phyloP scores from a whole-genome alignment of 2,329 filamentous ascomycete species.

The Stromatinia cepivora region DNA sequence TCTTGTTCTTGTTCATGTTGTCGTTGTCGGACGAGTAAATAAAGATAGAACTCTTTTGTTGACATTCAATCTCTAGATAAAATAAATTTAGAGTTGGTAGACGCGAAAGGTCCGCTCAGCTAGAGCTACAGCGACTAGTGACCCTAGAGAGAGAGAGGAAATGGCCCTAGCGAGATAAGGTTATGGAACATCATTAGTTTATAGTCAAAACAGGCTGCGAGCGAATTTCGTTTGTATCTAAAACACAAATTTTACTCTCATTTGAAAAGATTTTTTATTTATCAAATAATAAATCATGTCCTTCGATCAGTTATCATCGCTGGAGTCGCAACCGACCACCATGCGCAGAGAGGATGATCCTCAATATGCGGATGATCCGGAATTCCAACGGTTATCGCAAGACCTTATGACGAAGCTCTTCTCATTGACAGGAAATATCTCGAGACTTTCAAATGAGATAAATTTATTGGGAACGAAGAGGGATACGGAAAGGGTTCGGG shows the following conservation, averaged over 20 bases:
- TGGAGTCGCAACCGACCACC: conserved; percentile 77
- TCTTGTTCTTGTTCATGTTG: conserved; percentile 32
- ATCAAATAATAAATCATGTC: conserved; percentile 62
- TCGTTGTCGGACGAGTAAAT: conserved; percentile 24
- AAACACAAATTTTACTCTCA: background rate
- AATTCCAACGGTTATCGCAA: conserved; percentile 81
- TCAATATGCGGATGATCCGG: conserved; percentile 86
- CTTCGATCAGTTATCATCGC: conserved; percentile 79
- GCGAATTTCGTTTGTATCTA: conserved; percentile 6
- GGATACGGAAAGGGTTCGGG: conserved; percentile 86
- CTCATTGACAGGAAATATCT: conserved; percentile 83
- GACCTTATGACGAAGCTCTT: conserved; percentile 87
- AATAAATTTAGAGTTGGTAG: conserved; percentile 29
- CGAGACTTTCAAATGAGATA: conserved; percentile 80
- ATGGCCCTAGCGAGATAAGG: conserved; percentile 7
- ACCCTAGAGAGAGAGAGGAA: background rate
- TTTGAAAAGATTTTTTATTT: background rate
- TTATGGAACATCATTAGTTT: conserved; percentile 7
- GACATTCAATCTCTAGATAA: conserved; percentile 31
- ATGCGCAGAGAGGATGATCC: conserved; percentile 68
- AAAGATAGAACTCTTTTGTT: conserved; percentile 29
- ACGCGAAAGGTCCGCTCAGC: conserved; percentile 15
- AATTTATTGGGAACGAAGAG: conserved; percentile 83
- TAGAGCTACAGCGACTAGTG: background rate
- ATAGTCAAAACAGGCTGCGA: conserved; percentile 25